phyloP scores from a whole-genome alignment of 2,329 filamentous ascomycete species.

The Calonectria pauciramosa region DNA sequence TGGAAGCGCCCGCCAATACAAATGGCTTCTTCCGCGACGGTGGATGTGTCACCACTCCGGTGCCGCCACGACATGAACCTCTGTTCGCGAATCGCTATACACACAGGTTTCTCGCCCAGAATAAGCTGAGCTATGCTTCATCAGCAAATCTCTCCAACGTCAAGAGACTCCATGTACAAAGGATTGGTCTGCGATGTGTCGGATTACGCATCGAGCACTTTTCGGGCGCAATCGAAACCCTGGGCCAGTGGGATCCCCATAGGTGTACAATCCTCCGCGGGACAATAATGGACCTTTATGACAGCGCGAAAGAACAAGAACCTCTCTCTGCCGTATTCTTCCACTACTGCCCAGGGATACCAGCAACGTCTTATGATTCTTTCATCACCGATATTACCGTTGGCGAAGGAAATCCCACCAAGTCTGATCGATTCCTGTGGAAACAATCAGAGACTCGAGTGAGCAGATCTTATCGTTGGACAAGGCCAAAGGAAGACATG shows the following conservation, averaged over 20 bases:
- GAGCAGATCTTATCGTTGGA: background rate
- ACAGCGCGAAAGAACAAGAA: background rate
- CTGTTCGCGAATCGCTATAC: background rate
- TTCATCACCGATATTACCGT: background rate
- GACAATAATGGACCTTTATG: background rate
- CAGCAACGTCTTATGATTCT: background rate
- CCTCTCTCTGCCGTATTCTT: background rate
- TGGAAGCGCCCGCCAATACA: conserved; percentile 1
- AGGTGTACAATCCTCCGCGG: background rate
- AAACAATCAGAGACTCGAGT: background rate
- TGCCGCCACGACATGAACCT: background rate
- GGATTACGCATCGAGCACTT: background rate
- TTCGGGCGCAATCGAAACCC: background rate
- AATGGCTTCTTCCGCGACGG: conserved; percentile 9
- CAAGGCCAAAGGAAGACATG: background rate
- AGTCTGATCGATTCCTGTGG: background rate
- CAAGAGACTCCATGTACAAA: background rate
- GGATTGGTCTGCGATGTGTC: background rate
- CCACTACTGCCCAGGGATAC: background rate
- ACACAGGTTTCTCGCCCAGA: background rate
- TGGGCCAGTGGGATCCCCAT: conserved; percentile 5
- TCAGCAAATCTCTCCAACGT: background rate
- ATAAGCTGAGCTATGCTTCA: background rate
- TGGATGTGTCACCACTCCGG: background rate
- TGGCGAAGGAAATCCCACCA: background rate